Conservation (phyloP, 768 basidiomycete genomes). For the Suillus luteus region DNA sequence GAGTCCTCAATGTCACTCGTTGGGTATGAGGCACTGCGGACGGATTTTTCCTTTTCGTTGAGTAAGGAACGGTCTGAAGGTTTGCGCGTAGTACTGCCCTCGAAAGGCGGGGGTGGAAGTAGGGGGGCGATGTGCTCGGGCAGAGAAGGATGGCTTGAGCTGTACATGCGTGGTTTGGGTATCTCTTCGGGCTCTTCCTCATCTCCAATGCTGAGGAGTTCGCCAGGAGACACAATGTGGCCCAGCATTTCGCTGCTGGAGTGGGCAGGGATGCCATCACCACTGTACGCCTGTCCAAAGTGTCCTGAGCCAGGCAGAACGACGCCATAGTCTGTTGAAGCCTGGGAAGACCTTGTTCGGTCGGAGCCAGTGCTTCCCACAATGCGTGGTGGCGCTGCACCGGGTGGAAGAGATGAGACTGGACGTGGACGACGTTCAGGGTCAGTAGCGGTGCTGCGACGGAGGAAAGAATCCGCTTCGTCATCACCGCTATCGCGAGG, state of each 20-base stretch:
- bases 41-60: conserved; percentile 36
- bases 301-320: conserved; percentile 34
- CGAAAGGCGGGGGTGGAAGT: conserved; percentile 41
- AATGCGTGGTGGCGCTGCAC: conserved; percentile 34
- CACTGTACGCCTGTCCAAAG: conserved; percentile 35
- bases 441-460: conserved; percentile 32
- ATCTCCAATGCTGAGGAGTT: conserved; percentile 37
- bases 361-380: conserved; percentile 44
- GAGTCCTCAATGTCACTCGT: conserved; percentile 35
- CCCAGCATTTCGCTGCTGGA: conserved; percentile 35
- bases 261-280: conserved; percentile 25
- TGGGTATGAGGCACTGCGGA: conserved; percentile 35
- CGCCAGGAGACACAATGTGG: conserved; percentile 39
- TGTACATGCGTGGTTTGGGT: conserved; percentile 33
- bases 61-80: conserved; percentile 22
- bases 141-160: conserved; percentile 25
- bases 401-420: conserved; percentile 32
- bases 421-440: conserved; percentile 21
- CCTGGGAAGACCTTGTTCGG: conserved; percentile 42
- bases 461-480: conserved; percentile 67
- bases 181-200: conserved; percentile 28
- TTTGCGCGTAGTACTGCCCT: conserved; percentile 31
- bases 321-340: conserved; percentile 37
- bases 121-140: conserved; percentile 37
- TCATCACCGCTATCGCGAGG: conserved; percentile 72